Evolutionary conservation across 306 rosid genomes (phyloP), one percentile per base, ranked within the genome.

Genomic region (Begonia loranthoides): DNA sequence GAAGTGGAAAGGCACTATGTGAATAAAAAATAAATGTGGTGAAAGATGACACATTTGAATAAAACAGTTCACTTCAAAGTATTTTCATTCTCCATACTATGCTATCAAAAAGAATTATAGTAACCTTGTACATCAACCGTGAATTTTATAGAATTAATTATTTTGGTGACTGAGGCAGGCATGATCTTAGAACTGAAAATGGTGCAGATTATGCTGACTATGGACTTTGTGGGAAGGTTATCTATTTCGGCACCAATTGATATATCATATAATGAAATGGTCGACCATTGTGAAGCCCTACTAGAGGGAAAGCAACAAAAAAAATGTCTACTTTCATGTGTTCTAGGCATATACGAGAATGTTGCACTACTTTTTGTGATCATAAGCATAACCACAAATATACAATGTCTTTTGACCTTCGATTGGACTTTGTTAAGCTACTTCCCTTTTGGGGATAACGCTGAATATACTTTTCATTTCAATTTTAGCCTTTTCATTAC

Each of bases 201-300:
- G 22, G 13, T 69, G 70, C 69, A 87, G 95, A 85, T 82, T 63
- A 50, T 17, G 39, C 87, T 77, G 43, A 71, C 87, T 55, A 73
- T 74, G n/a, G 59, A 70, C 57, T 83, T 77, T 54, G 86, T 79
- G 13, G 89, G 83, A 63, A 79, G 93, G 57, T n/a, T 46, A n/a
- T 86, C 93, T 36, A 45, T 68, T 56, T 77, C 93, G 46, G 63
- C 77, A 47, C 62, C 88, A 13, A 59, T 65, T 55, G 62, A 82
- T 66, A 82, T 75, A 89, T 78, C 89, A 51, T 87, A 87, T 38
- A 75, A 62, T 63, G 89, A 87, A 77, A 87, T 87, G 84, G 93
- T 88, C 62, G 75, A 74, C 54, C 81, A 82, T 33, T 87, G 95
- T 60, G 93, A 82, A 65, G 73, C 83, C 63, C 86, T 87, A 43